A percentile compares a stretch with the other conserved stretches of the same genome.
These are phyloP conservation scores for Scheffersomyces segobiensis DNA, from an alignment of 1,139 yeast species.

Conservation along the genomic window DNA sequence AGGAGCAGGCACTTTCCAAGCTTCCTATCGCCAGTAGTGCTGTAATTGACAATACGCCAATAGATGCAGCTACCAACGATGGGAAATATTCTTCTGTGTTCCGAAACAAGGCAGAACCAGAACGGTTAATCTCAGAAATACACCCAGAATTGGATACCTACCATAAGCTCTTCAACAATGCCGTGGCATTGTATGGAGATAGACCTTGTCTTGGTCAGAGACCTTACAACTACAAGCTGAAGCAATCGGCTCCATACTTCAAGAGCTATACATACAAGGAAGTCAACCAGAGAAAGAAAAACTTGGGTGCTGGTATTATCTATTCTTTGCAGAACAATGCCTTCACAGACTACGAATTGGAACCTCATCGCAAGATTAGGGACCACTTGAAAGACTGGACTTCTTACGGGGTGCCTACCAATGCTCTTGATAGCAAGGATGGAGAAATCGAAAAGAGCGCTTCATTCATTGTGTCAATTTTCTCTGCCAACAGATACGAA, in stretches of 20 bases:
- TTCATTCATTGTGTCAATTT: conserved; percentile 37
- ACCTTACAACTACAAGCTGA: conserved; percentile 30
- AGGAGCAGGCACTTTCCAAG: background rate
- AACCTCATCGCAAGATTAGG: conserved; percentile 15
- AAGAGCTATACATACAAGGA: conserved; percentile 21
- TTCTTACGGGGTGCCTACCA: background rate
- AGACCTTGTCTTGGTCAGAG: conserved; percentile 32
- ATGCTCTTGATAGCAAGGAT: conserved; percentile 7
- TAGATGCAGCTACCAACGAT: background rate
- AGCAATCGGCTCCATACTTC: conserved; percentile 20
- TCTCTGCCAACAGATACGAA: conserved; percentile 37
- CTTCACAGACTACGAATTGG: conserved; percentile 25
- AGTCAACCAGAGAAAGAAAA: conserved; percentile 20
- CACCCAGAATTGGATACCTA: conserved; percentile 30
- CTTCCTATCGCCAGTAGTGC: conserved; percentile 4
- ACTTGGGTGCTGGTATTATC: conserved; percentile 35
- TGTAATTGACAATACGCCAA: conserved; percentile 4
- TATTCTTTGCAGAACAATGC: conserved; percentile 30
- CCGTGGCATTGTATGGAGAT: conserved; percentile 19
- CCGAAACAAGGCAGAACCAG: conserved; percentile 11
- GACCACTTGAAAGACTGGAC: background rate
- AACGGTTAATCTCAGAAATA: conserved; percentile 6
- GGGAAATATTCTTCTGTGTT: conserved; percentile 7
- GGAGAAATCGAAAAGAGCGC: conserved; percentile 10
- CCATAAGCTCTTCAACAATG: conserved; percentile 23